Evolutionary conservation across 495 filamentous ascomycete species (phyloP).

Genomic region (Aspergillus baeticus): DNA sequence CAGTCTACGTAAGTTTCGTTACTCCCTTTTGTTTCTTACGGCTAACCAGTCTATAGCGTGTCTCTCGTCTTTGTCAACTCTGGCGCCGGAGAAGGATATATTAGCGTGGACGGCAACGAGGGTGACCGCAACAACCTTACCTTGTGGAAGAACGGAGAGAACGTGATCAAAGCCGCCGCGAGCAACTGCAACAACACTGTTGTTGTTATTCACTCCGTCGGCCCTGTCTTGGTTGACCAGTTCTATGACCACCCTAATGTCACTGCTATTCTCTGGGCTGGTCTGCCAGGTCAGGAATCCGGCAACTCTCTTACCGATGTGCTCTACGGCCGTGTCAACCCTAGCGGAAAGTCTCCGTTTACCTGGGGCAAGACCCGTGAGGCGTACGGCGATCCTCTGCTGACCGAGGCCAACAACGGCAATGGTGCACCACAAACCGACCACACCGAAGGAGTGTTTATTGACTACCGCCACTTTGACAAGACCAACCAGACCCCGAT

Average conservation of each 20-base stretch:
- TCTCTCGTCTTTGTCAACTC: slow-evolving; percentile 89
- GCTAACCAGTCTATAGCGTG: slow-evolving; percentile 35
- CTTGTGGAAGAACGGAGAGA: slow-evolving; percentile 79
- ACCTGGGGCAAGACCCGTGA: slow-evolving; percentile 75
- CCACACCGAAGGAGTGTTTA: slow-evolving; percentile 84
- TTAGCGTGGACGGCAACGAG: slow-evolving; percentile 77
- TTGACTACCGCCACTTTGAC: slow-evolving; percentile 93
- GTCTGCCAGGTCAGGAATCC: slow-evolving; percentile 87
- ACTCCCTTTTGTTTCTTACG: neutral
- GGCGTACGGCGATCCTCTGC: slow-evolving; percentile 72
- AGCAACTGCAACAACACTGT: slow-evolving; percentile 84
- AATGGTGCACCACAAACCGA: slow-evolving; percentile 70
- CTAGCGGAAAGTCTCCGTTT: slow-evolving; percentile 82
- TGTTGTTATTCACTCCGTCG: slow-evolving; percentile 84
- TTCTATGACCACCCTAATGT: slow-evolving; percentile 87
- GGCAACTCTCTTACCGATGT: slow-evolving; percentile 90
- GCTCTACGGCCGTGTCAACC: slow-evolving; percentile 86
- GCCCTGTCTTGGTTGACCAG: slow-evolving; percentile 73
- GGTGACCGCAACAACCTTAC: slow-evolving; percentile 95
- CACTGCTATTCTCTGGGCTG: slow-evolving; percentile 92
- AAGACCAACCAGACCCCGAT: slow-evolving; percentile 68
- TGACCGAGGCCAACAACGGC: slow-evolving; percentile 75
- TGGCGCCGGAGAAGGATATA: slow-evolving; percentile 83
- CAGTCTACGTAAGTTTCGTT: slow-evolving; percentile 48
- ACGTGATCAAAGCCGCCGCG: slow-evolving; percentile 74